Evolutionary conservation across 257 asterid genomes (phyloP).

Genomic region (Solanum appendiculatum): DNA sequence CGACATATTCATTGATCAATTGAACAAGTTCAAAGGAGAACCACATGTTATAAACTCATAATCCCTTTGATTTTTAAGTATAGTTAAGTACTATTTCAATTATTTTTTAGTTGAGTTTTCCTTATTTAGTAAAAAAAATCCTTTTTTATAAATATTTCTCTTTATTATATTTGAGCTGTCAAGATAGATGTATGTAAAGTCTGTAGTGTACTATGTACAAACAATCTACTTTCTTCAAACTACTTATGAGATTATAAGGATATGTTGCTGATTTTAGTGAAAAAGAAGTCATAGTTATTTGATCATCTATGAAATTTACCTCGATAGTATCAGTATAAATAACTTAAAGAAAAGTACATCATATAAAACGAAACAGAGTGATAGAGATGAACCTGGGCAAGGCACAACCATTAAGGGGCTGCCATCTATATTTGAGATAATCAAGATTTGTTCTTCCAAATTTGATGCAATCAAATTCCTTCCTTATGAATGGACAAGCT

Average conservation of each 20-base stretch:
- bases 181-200: too few relatives aligned
- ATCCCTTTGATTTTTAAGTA: not conserved
- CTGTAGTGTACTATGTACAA: not conserved
- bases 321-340: too few relatives aligned
- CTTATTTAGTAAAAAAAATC: too few relatives aligned
- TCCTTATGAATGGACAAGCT: constrained; percentile 40
- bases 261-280: not conserved
- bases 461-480: constrained; percentile 55
- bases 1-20: not conserved
- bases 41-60: not conserved
- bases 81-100: not conserved
- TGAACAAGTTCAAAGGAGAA: not conserved
- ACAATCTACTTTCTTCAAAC: not conserved
- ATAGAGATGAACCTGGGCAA: constrained; percentile 28
- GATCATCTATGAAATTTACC: not conserved
- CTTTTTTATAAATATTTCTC: not conserved
- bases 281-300: not conserved
- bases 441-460: constrained; percentile 40
- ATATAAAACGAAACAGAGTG: not conserved
- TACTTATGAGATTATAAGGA: not conserved
- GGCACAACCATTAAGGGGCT: constrained; percentile 36
- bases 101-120: not conserved
- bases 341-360: not conserved
- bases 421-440: constrained; percentile 69
- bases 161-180: not conserved